Conservation (phyloP, 352 stramenopile species). For the Lagenidium giganteum region DNA sequence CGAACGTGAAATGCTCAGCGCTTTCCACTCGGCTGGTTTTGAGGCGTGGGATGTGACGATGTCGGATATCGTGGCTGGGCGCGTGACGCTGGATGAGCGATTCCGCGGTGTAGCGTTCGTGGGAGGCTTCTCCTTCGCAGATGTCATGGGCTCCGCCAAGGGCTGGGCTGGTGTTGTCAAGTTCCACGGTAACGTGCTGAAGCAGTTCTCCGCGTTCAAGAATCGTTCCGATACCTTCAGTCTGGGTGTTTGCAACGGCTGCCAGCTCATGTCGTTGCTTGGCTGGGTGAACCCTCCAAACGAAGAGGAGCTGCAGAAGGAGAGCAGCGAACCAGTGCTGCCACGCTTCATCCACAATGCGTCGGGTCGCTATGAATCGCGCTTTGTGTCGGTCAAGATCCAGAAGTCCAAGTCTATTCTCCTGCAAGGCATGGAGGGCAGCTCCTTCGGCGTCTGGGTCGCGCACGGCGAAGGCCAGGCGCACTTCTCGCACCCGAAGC, state of each 20-base stretch:
- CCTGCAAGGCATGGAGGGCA: conserved; percentile 98
- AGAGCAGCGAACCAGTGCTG: conserved; percentile 49
- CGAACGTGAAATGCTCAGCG: conserved; percentile 98
- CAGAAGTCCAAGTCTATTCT: conserved; percentile 94
- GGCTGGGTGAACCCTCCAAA: conserved; percentile 91
- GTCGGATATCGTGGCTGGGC: conserved; percentile 92
- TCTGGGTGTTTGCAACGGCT: conserved; percentile 99
- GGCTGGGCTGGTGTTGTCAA: conserved; percentile 98
- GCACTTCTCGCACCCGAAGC: conserved; percentile 93
- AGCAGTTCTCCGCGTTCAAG: conserved; percentile 97
- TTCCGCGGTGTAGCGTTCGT: conserved; percentile 98
- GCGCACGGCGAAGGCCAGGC: conserved; percentile 90
- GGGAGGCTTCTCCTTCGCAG: conserved; percentile 98
- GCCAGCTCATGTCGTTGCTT: conserved; percentile 99
- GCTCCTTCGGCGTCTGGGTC: conserved; percentile 97
- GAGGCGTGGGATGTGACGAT: conserved; percentile 98
- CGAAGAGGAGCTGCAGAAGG: conserved; percentile 39
- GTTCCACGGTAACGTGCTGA: conserved; percentile 94
- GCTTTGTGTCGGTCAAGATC: conserved; percentile 96
- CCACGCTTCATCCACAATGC: conserved; percentile 98
- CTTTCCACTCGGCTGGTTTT: conserved; percentile 96
- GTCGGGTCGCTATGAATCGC: conserved; percentile 95
- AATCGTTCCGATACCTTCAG: conserved; percentile 97
- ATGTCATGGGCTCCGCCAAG: conserved; percentile 98
- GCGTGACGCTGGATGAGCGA: conserved; percentile 86